A percentile compares a stretch with the other conserved stretches of the same genome.
phyloP scores from a whole-genome alignment of 179 eudicot genomes.

The Silene vulgaris region DNA sequence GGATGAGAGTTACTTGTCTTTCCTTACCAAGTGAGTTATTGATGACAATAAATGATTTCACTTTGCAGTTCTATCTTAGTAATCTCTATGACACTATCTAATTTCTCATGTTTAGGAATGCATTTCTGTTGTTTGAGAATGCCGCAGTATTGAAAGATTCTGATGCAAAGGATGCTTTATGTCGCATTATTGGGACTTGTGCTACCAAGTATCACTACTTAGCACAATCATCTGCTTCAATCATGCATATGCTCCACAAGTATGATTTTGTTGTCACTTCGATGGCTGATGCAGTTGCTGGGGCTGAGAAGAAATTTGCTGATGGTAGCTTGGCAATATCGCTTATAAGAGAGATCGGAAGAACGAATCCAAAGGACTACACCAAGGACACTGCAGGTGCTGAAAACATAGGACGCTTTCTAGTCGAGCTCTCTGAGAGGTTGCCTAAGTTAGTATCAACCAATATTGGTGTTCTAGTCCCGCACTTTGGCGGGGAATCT shows the following conservation, averaged over 20 bases:
- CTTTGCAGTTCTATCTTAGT: constrained; percentile 1
- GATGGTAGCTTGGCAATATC: constrained; percentile 86
- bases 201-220: constrained; percentile 79
- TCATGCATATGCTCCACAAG: constrained; percentile 80
- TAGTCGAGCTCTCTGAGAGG: constrained; percentile 81
- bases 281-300: constrained; percentile 77
- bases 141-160: constrained; percentile 63
- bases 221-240: constrained; percentile 81
- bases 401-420: constrained; percentile 90
- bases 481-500: constrained; percentile 94
- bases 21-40: constrained; percentile 66
- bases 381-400: constrained; percentile 79
- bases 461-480: constrained; percentile 78
- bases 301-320: constrained; percentile 73
- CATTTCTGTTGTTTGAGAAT: constrained; percentile 76
- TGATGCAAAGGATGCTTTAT: constrained; percentile 68
- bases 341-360: constrained; percentile 77
- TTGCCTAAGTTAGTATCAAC: constrained; percentile 76
- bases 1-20: constrained; percentile 85
- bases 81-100: constrained; percentile 17
- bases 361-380: constrained; percentile 75
- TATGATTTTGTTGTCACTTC: constrained; percentile 68
- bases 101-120: constrained; percentile 44
- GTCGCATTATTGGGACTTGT: constrained; percentile 83
- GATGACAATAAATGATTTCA: not conserved